phyloP scores from a whole-genome alignment of 306 rosid species.

The Abrus precatorius region DNA sequence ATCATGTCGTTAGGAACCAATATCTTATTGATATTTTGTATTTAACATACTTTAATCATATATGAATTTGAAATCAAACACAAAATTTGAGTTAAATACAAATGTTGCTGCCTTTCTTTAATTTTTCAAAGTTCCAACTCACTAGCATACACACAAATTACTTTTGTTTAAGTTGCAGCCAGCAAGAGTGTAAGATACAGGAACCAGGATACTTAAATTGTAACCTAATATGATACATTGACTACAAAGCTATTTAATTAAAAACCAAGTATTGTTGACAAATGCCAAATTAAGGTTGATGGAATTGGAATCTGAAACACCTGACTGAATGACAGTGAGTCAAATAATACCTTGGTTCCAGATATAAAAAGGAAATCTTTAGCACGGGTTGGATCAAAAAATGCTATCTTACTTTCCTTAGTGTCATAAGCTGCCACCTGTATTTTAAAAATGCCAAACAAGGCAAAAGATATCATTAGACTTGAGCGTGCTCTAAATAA shows the following conservation, averaged over 20 bases:
- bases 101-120: conserved; percentile 7
- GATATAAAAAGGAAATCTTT: conserved; percentile 95
- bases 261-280: not conserved
- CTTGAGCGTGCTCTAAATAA: not conserved
- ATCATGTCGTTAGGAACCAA: not conserved
- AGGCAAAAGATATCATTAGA: not conserved
- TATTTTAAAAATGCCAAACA: conserved; percentile 40
- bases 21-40: conserved; percentile 13
- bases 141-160: not conserved
- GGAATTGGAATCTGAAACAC: conserved; percentile 21
- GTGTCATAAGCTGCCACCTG: conserved; percentile 99
- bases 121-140: conserved; percentile 2
- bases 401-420: conserved; percentile 81
- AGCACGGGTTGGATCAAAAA: conserved; percentile 87
- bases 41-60: not conserved
- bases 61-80: conserved; percentile 1
- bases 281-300: not conserved
- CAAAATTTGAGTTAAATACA: not conserved
- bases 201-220: conserved; percentile 7
- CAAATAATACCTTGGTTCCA: conserved; percentile 92
- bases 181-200: conserved; percentile 21
- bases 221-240: not conserved
- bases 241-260: conserved; percentile 1
- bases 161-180: conserved; percentile 25
- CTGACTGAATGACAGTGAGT: conserved; percentile 1